Percentiles rank a stretch among this genome's conserved stretches.
Evolutionary conservation across 805 yeast genomes (phyloP).

Genomic region (Candida lessepsii): DNA sequence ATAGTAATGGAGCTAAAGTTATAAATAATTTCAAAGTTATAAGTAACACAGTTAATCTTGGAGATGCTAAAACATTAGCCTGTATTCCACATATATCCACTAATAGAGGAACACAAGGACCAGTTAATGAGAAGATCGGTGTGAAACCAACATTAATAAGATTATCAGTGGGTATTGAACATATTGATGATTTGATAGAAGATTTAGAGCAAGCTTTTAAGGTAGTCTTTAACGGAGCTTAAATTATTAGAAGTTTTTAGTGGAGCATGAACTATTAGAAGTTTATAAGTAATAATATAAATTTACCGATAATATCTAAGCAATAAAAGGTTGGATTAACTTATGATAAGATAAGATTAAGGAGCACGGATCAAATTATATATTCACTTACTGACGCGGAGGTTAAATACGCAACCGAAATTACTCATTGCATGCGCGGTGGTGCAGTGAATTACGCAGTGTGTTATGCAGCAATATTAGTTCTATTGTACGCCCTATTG

Average conservation of each 20-base stretch:
- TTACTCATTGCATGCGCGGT: no score
- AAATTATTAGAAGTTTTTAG: neutral
- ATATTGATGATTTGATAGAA: slow-evolving; percentile 65
- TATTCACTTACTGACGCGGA: no score
- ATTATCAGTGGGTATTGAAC: slow-evolving; percentile 83
- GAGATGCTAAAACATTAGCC: slow-evolving; percentile 80
- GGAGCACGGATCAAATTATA: no score
- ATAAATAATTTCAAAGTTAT: slow-evolving; percentile 70
- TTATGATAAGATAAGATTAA: no score
- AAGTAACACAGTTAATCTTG: slow-evolving; percentile 84
- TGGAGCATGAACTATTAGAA: neutral
- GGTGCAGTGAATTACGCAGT: no score
- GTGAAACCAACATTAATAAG: slow-evolving; percentile 78
- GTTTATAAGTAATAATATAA: neutral
- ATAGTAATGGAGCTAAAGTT: slow-evolving; percentile 65
- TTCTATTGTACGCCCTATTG: neutral
- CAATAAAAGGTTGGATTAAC: no score
- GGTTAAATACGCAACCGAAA: no score
- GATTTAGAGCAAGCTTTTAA: slow-evolving; percentile 72
- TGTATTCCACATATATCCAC: slow-evolving; percentile 91
- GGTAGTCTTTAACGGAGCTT: neutral
- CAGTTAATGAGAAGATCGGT: slow-evolving; percentile 72
- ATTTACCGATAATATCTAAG: no score
- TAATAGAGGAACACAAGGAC: slow-evolving; percentile 82
- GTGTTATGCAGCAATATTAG: neutral